Conservation (phyloP, 2,329 filamentous ascomycete species). For the Ramichloridium luteum region DNA sequence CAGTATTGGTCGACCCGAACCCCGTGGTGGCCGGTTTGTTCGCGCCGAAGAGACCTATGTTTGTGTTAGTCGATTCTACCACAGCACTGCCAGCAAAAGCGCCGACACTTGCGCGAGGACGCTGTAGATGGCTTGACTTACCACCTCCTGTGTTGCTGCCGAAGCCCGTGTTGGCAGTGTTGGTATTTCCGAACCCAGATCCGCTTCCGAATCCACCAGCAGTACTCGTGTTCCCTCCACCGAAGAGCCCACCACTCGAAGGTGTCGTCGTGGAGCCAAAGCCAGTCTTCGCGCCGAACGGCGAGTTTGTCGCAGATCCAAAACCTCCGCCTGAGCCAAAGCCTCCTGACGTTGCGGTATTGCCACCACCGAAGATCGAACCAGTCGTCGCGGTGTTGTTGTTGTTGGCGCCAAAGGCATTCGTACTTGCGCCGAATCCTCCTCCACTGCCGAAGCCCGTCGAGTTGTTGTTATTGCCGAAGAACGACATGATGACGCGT, state of each 20-base stretch:
- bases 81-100: background rate
- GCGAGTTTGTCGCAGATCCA: conserved; percentile 4
- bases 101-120: conserved; percentile 3
- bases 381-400: conserved; percentile 15
- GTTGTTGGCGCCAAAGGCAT: conserved; percentile 12
- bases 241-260: conserved; percentile 23
- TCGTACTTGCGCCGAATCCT: conserved; percentile 15
- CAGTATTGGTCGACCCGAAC: conserved; percentile 33
- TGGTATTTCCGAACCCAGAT: conserved; percentile 13
- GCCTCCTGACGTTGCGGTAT: conserved; percentile 17
- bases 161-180: conserved; percentile 13
- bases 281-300: conserved; percentile 12
- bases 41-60: conserved; percentile 24
- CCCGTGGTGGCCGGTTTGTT: conserved; percentile 35
- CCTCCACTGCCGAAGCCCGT: conserved; percentile 10
- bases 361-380: conserved; percentile 17
- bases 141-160: conserved; percentile 27
- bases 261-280: conserved; percentile 16
- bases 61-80: conserved; percentile 5
- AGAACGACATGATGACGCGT: conserved; percentile 13
- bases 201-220: conserved; percentile 14
- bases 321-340: conserved; percentile 13
- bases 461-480: conserved; percentile 13
- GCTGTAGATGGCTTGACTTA: conserved; percentile 32
- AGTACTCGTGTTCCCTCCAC: conserved; percentile 15